These are phyloP conservation scores for Colletotrichum spinosum DNA, from an alignment of 2,329 filamentous ascomycete species.

Conservation along the genomic window DNA sequence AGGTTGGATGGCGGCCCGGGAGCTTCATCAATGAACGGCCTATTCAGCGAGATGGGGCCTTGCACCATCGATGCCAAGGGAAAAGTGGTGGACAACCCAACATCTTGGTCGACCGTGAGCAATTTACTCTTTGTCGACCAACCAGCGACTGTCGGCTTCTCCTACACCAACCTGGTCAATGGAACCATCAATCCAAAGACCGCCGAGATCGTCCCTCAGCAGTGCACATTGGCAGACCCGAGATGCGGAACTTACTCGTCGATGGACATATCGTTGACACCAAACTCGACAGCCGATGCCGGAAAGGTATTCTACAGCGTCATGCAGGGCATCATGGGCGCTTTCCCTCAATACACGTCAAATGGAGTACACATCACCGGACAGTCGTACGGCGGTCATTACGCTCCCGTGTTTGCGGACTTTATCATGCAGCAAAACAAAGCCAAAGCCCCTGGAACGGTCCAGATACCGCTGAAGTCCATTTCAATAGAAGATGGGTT, in stretches of 20 bases:
- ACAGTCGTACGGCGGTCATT: constrained; percentile 29
- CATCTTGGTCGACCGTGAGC: constrained; percentile 23
- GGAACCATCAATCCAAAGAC: constrained; percentile 21
- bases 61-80: constrained; percentile 17
- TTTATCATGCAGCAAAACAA: constrained; percentile 21
- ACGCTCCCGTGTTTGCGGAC: constrained; percentile 24
- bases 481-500: constrained; percentile 30
- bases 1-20: constrained; percentile 26
- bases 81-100: constrained; percentile 24
- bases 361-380: constrained; percentile 20
- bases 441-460: neutral
- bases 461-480: constrained; percentile 16
- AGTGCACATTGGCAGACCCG: constrained; percentile 21
- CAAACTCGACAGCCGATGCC: constrained; percentile 5
- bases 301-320: constrained; percentile 25
- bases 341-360: constrained; percentile 13
- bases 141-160: constrained; percentile 27
- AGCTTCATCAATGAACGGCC: constrained; percentile 24
- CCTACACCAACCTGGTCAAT: constrained; percentile 19
- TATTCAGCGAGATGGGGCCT: constrained; percentile 26
- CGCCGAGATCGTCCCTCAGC: constrained; percentile 12
- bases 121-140: constrained; percentile 28
- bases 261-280: constrained; percentile 22
- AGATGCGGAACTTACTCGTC: constrained; percentile 27
- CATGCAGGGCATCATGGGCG: constrained; percentile 27